phyloP scores from a whole-genome alignment of 495 filamentous ascomycete species.

The Elasticomyces elasticus region DNA sequence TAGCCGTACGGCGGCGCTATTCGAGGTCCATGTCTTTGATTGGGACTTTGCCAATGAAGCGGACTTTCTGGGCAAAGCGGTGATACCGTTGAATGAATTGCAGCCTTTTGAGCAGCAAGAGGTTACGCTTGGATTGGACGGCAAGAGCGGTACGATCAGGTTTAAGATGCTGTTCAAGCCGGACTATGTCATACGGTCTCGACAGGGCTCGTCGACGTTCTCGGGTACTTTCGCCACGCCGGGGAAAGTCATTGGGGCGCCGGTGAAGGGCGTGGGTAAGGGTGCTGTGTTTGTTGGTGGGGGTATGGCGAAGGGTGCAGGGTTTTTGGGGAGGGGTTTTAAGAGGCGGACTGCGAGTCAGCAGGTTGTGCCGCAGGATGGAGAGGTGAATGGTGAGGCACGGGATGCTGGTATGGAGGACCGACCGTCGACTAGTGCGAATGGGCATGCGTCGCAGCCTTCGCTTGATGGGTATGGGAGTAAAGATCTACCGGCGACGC shows the following conservation, averaged over 20 bases:
- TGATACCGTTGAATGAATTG: constrained; percentile 71
- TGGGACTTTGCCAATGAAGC: constrained; percentile 92
- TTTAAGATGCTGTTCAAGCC: constrained; percentile 89
- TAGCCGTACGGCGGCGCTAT: constrained; percentile 75
- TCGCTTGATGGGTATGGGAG: constrained; percentile 3
- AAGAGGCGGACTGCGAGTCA: constrained; percentile 54
- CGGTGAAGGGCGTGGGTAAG: constrained; percentile 78
- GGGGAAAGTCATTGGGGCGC: constrained; percentile 87
- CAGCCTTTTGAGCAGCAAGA: constrained; percentile 74
- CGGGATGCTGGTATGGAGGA: constrained; percentile 4
- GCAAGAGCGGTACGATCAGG: constrained; percentile 75
- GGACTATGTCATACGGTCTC: constrained; percentile 75
- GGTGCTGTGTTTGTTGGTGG: constrained; percentile 51
- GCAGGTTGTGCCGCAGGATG: constrained; percentile 27
- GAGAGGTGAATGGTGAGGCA: constrained; percentile 16
- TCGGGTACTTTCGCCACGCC: constrained; percentile 81
- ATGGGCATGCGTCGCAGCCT: constrained; percentile 8
- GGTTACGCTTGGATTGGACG: constrained; percentile 65
- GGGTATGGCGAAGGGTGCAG: constrained; percentile 76
- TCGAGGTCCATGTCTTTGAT: constrained; percentile 77
- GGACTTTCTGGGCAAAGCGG: constrained; percentile 67
- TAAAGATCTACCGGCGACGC: constrained; percentile 3
- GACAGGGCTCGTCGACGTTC: constrained; percentile 89
- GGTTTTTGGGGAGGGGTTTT: constrained; percentile 73
- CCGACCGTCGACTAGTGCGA: not conserved